Conservation (phyloP, 2,329 filamentous ascomycete genomes). For the Diaporthe ilicicola region DNA sequence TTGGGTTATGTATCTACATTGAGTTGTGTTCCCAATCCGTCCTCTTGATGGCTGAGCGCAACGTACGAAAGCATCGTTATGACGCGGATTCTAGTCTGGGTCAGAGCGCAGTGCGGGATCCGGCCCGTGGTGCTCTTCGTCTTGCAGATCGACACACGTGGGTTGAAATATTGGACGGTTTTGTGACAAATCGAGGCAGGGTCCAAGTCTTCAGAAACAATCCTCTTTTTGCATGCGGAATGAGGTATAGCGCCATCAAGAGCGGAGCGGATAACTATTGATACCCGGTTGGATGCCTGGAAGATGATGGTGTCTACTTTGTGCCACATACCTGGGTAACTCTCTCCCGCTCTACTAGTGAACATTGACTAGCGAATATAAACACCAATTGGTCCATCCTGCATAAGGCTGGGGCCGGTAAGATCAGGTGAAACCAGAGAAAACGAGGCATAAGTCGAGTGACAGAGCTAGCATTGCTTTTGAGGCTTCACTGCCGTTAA, state of each 20-base stretch:
- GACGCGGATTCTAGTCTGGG: neutral
- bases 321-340: too few species aligned
- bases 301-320: neutral
- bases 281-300: too few species aligned
- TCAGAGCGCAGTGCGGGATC: too few species aligned
- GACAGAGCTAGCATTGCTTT: neutral
- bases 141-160: neutral
- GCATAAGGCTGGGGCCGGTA: neutral
- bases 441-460: neutral
- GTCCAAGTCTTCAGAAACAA: neutral
- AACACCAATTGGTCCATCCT: neutral
- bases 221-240: neutral
- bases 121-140: neutral
- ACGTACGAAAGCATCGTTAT: too few species aligned
- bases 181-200: neutral
- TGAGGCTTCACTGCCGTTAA: neutral
- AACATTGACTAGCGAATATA: neutral
- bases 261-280: too few species aligned
- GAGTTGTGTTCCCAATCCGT: too few species aligned
- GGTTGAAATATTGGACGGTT: neutral
- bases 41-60: too few species aligned
- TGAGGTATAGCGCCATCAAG: neutral
- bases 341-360: neutral
- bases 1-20: too few species aligned
- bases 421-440: slow-evolving; percentile 8